A percentile compares a stretch with the other conserved stretches of the same genome.
Evolutionary conservation across 2,329 filamentous ascomycete species (phyloP).

Genomic region (Trichoderma breve): DNA sequence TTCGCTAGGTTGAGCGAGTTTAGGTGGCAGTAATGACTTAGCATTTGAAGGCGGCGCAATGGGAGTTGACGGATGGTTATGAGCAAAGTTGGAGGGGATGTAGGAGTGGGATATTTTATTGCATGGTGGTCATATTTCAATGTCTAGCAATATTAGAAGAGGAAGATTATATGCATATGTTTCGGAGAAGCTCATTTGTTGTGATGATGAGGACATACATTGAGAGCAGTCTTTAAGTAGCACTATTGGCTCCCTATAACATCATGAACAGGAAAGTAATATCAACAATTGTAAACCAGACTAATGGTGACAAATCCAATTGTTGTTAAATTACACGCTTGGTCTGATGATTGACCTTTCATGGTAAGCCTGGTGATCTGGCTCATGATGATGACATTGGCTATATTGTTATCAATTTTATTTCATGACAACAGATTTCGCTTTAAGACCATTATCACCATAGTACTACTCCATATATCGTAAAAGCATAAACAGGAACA

Average conservation of each 20-base stretch:
- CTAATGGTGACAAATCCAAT: no score
- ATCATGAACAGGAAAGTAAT: no score
- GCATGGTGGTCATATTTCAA: neutral
- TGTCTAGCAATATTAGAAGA: neutral
- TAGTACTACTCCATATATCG: no score
- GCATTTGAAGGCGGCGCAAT: slow-evolving; percentile 4
- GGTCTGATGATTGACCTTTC: no score
- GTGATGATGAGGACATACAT: neutral
- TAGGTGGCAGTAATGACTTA: slow-evolving; percentile 56
- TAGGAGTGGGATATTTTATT: neutral
- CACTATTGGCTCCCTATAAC: neutral
- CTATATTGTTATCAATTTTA: neutral
- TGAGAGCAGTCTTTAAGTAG: no score
- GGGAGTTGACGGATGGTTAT: neutral
- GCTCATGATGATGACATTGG: neutral
- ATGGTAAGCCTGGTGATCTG: neutral
- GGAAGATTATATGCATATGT: neutral
- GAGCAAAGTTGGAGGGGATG: neutral
- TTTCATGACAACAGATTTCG: neutral
- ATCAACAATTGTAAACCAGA: no score
- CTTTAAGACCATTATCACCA: neutral
- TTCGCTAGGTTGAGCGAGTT: slow-evolving; percentile 68
- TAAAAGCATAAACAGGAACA: neutral
- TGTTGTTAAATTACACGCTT: no score
- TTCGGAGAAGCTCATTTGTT: neutral